These are phyloP conservation scores for Fusarium sarcochroum DNA, from an alignment of 2,329 filamentous ascomycete species.

Conservation along the genomic window DNA sequence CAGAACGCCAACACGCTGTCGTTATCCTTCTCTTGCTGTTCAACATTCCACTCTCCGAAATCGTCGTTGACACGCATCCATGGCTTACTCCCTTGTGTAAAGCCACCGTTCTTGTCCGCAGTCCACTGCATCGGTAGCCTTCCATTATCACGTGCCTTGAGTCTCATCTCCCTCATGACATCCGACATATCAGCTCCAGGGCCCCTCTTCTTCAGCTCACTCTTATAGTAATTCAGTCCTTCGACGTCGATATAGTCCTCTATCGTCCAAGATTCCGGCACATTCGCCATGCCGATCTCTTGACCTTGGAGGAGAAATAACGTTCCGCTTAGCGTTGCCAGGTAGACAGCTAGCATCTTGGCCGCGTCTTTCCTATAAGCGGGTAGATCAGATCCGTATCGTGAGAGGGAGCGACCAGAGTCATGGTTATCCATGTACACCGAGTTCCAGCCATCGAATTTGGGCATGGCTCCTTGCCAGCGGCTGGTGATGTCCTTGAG, in stretches of 20 bases:
- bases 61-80: slow-evolving; percentile 51
- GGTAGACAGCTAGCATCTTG: slow-evolving; percentile 62
- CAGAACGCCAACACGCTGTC: slow-evolving; percentile 42
- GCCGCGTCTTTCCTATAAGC: slow-evolving; percentile 56
- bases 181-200: slow-evolving; percentile 50
- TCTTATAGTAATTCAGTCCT: slow-evolving; percentile 57
- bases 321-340: slow-evolving; percentile 59
- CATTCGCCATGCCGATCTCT: slow-evolving; percentile 66
- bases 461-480: slow-evolving; percentile 57
- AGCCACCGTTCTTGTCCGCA: slow-evolving; percentile 62
- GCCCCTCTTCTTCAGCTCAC: slow-evolving; percentile 35
- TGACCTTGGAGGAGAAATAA: slow-evolving; percentile 66
- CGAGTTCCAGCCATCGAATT: slow-evolving; percentile 62
- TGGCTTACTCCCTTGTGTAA: slow-evolving; percentile 39
- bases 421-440: slow-evolving; percentile 71
- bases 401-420: slow-evolving; percentile 64
- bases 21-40: slow-evolving; percentile 8
- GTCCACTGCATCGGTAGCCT: slow-evolving; percentile 64
- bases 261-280: slow-evolving; percentile 58
- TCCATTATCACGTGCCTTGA: slow-evolving; percentile 49
- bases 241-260: slow-evolving; percentile 62
- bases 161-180: slow-evolving; percentile 58
- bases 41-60: slow-evolving; percentile 39
- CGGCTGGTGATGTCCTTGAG: slow-evolving; percentile 54
- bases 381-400: slow-evolving; percentile 60